Conservation (phyloP, 306 rosid species). For the Arachis hypogaea region DNA sequence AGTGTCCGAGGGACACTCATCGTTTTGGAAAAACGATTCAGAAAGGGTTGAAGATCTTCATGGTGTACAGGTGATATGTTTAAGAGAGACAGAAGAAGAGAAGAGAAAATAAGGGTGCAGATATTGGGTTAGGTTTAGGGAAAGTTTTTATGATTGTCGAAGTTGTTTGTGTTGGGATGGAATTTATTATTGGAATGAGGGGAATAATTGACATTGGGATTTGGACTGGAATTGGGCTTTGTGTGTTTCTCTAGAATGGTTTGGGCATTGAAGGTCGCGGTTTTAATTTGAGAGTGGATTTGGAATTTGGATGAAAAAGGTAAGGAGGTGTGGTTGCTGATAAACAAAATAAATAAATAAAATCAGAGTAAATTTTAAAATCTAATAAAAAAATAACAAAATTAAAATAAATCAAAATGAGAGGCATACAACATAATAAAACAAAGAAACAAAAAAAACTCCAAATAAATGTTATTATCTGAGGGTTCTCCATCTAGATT, state of each 20-base stretch:
- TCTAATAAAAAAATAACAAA: too few relatives aligned
- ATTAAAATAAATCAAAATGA: too few relatives aligned
- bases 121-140: neutral
- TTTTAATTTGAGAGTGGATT: conserved; percentile 7
- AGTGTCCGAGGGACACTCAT: conserved; percentile 39
- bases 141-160: neutral
- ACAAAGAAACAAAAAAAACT: too few relatives aligned
- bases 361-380: too few relatives aligned
- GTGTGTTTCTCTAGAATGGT: neutral
- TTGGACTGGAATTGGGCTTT: neutral
- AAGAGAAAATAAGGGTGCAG: neutral
- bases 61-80: conserved; percentile 27
- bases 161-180: neutral
- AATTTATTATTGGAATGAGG: neutral
- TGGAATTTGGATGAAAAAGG: neutral
- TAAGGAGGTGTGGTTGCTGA: too few relatives aligned
- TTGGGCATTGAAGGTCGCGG: neutral
- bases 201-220: neutral
- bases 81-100: neutral
- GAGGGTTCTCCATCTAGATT: too few relatives aligned
- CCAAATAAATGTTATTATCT: too few relatives aligned
- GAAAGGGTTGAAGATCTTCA: conserved; percentile 37
- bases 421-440: too few relatives aligned
- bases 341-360: too few relatives aligned
- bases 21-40: conserved; percentile 28